These are phyloP conservation scores for Solioccasus polychromus DNA, from an alignment of 768 basidiomycete species.

Conservation along the genomic window DNA sequence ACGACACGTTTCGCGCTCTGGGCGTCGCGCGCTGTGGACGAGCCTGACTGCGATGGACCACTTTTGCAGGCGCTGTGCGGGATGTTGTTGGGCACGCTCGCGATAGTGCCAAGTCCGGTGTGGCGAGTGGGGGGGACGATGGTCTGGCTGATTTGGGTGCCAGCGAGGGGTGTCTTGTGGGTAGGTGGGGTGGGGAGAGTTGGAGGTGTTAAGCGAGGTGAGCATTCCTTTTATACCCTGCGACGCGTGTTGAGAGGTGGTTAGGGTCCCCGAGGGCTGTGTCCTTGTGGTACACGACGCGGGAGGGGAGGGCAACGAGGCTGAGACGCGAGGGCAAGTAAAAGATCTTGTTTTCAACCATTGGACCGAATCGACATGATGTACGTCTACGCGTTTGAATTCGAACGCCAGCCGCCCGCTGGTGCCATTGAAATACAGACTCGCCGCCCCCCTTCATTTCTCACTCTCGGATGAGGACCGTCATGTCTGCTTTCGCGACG, in stretches of 20 bases:
- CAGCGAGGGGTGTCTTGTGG: constrained; percentile 15
- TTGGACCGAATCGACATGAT: no score
- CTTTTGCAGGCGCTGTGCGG: constrained; percentile 2
- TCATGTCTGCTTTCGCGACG: constrained; percentile 6
- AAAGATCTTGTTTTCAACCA: no score
- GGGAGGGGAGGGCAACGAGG: neutral
- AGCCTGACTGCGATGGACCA: neutral
- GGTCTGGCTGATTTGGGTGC: neutral
- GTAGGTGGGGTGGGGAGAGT: constrained; percentile 12
- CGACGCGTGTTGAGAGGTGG: no score
- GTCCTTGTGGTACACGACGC: constrained; percentile 2
- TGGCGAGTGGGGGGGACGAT: no score
- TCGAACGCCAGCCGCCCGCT: no score
- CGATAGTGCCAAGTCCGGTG: neutral
- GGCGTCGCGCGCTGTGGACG: neutral
- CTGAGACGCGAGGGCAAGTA: no score
- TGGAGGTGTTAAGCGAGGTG: no score
- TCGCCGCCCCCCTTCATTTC: neutral
- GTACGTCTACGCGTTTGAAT: no score
- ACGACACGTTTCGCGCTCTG: neutral
- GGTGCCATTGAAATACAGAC: neutral
- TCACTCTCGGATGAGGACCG: neutral
- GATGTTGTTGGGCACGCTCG: neutral
- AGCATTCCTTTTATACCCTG: no score
- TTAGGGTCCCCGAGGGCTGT: neutral